Base-by-base conservation (phyloP, 2,329 filamentous ascomycete genomes). In the Beauveria varroae region DNA sequence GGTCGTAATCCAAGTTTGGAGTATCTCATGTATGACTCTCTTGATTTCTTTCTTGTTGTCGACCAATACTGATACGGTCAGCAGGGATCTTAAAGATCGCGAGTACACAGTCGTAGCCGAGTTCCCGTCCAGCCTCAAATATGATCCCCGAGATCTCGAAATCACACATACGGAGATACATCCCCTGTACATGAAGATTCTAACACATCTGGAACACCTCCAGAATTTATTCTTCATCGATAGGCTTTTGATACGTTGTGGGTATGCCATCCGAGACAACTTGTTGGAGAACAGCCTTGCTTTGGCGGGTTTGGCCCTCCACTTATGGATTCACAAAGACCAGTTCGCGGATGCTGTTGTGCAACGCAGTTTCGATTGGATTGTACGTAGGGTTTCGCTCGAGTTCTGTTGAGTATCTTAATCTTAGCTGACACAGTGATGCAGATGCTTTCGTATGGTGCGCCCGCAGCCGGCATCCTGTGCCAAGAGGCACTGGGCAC, bases 161-260 rank as follows among this genome's bases (percentile, higher is more conserved):
- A 67, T 74, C 8, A 68, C 67, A 0, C 66, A 70, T 1, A 44
- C 71, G 1, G 64, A 72, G 5, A 62, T 72, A 0, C 64, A 71
- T 0, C 67, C 69, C 0, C 63, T 81, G 0, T 80, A 80, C 57
- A 72, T 73, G 5, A 72, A 79, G 2, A 74, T 81, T 16, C 68
- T 85, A 1, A 69, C 82, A 1, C 74, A 75, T 2, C 73, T 84
- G 2, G 76, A 80, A 24, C 78, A 82, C 51, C 69, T 85, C 0
- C 79, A 85, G 47, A 86, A 85, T 44, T 72, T 82, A 3, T 86
- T 87, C 62, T 77, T 87, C 10, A 72, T 86, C 6, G 81, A 86
- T 61, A 75, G 85, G 18, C 75, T 86, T 0, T 70, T 86, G 9
- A 73, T 81, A 24, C 82, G 80, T 20, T 69, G 71, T 3, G 73